A percentile compares a stretch with the other conserved stretches of the same genome.
Evolutionary conservation across 306 rosid genomes (phyloP).

Genomic region (Cucurbita ficifolia): DNA sequence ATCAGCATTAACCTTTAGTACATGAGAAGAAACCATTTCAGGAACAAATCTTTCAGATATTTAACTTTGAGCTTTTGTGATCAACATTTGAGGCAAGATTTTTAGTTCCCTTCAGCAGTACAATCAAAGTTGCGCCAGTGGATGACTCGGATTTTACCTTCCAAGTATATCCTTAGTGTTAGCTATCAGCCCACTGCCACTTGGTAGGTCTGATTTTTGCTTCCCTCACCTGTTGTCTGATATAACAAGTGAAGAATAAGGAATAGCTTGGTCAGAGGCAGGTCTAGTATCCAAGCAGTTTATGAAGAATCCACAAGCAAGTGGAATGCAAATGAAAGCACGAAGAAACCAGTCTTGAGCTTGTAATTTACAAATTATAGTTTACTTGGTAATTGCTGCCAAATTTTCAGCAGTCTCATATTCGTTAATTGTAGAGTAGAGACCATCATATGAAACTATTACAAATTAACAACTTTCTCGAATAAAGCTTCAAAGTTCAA

Average conservation of each 20-base stretch:
- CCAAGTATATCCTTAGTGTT: conserved; percentile 34
- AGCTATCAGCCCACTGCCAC: conserved; percentile 34
- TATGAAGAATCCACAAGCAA: background rate
- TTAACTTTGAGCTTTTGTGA: conserved; percentile 51
- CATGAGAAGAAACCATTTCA: conserved; percentile 42
- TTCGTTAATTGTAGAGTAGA: background rate
- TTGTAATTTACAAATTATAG: background rate
- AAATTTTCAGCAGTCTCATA: background rate
- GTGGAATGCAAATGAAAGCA: background rate
- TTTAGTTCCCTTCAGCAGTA: conserved; percentile 38
- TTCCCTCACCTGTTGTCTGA: background rate
- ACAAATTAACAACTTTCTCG: background rate
- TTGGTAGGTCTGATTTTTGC: background rate
- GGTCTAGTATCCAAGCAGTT: background rate
- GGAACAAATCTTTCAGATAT: conserved; percentile 55
- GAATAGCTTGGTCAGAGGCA: background rate
- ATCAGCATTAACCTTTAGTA: conserved; percentile 48
- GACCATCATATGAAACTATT: background rate
- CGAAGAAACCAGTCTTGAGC: background rate
- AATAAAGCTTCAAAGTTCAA: background rate
- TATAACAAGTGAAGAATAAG: background rate
- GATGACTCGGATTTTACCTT: conserved; percentile 31
- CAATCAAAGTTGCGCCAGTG: background rate
- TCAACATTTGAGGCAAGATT: conserved; percentile 20
- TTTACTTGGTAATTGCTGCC: background rate